Percentiles rank a stretch among this genome's conserved stretches.
Conservation (phyloP, 768 basidiomycete genomes). For the Rubroboletus pulcherrimus region DNA sequence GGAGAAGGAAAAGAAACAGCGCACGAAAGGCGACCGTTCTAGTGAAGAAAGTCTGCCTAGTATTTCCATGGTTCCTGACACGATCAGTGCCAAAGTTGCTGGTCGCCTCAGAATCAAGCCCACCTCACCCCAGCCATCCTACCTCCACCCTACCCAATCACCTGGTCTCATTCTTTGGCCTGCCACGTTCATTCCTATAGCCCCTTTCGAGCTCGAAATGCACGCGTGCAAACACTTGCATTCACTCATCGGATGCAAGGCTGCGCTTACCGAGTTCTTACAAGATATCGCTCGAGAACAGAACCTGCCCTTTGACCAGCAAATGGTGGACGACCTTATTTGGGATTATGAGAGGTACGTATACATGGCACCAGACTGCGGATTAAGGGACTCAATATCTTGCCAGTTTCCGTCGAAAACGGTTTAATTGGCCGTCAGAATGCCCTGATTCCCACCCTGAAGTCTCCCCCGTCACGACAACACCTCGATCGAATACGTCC, state of each 20-base stretch:
- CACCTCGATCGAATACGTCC: slow-evolving; percentile 21
- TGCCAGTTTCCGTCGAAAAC: slow-evolving; percentile 58
- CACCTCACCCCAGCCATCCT: slow-evolving; percentile 11
- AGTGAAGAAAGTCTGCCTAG: slow-evolving; percentile 22
- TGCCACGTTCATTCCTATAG: slow-evolving; percentile 54
- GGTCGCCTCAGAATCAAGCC: slow-evolving; percentile 35
- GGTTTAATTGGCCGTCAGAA: slow-evolving; percentile 66
- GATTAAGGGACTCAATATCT: slow-evolving; percentile 7
- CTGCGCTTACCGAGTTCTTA: slow-evolving; percentile 52
- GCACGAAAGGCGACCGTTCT: slow-evolving; percentile 23
- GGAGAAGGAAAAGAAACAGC: slow-evolving; percentile 25
- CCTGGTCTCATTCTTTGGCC: slow-evolving; percentile 62
- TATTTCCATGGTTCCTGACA: slow-evolving; percentile 26
- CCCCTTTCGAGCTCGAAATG: slow-evolving; percentile 64
- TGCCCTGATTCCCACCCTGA: slow-evolving; percentile 33
- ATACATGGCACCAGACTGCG: not conserved
- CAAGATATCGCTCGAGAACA: slow-evolving; percentile 30
- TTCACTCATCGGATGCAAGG: slow-evolving; percentile 57
- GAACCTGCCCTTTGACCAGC: slow-evolving; percentile 16
- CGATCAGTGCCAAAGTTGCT: slow-evolving; percentile 35
- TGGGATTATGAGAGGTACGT: slow-evolving; percentile 38
- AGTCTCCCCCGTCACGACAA: slow-evolving; percentile 14
- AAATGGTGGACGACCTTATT: slow-evolving; percentile 25
- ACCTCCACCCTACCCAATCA: slow-evolving; percentile 44
- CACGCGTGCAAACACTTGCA: slow-evolving; percentile 71